Conservation (phyloP, 2,329 filamentous ascomycete genomes). For the Clonostachys chloroleuca region DNA sequence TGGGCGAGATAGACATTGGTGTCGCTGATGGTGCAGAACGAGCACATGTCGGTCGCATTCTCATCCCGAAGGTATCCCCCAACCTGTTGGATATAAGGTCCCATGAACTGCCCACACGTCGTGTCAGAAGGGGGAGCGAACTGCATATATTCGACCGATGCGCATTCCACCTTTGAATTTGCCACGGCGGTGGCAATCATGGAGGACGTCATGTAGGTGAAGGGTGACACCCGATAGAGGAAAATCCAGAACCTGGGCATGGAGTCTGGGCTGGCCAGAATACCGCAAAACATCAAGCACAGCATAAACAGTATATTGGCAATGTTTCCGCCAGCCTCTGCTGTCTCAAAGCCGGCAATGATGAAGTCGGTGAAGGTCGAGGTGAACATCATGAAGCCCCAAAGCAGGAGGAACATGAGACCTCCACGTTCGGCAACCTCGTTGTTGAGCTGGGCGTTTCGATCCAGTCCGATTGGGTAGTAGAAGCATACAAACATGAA, state of each 20-base stretch:
- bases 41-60: slow-evolving; percentile 37
- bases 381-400: slow-evolving; percentile 61
- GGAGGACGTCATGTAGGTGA: slow-evolving; percentile 20
- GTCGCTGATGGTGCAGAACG: slow-evolving; percentile 47
- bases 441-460: slow-evolving; percentile 48
- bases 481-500: slow-evolving; percentile 64
- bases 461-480: slow-evolving; percentile 61
- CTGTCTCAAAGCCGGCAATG: slow-evolving; percentile 65
- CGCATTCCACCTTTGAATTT: slow-evolving; percentile 38
- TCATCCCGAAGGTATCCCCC: slow-evolving; percentile 58
- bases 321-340: slow-evolving; percentile 63
- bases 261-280: slow-evolving; percentile 51
- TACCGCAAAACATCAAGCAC: slow-evolving; percentile 48
- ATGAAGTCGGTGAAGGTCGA: slow-evolving; percentile 69
- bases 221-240: slow-evolving; percentile 65
- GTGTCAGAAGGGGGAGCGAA: slow-evolving; percentile 51
- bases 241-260: slow-evolving; percentile 71
- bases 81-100: slow-evolving; percentile 41
- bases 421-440: slow-evolving; percentile 42
- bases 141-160: slow-evolving; percentile 56
- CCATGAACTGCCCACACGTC: slow-evolving; percentile 54
- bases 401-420: slow-evolving; percentile 59
- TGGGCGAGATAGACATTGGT: slow-evolving; percentile 46
- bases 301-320: slow-evolving; percentile 56
- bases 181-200: slow-evolving; percentile 18